Base-by-base conservation (phyloP, 2,329 filamentous ascomycete genomes). In the Nemania serpens region DNA sequence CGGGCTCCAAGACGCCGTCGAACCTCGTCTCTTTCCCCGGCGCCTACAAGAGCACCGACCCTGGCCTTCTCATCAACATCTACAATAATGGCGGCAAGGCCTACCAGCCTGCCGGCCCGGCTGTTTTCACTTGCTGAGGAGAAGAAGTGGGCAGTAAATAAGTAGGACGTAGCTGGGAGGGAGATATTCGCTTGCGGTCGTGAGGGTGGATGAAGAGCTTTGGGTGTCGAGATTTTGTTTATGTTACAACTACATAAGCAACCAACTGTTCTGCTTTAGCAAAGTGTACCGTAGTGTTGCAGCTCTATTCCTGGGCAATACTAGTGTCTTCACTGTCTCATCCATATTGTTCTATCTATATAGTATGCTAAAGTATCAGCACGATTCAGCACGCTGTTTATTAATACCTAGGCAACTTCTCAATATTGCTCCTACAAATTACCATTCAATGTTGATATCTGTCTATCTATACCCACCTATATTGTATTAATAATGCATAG, bases 1-100 rank as follows among this genome's bases (percentile, higher is more conserved):
- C 70, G 3, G 74, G 73, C 3, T 65, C 55, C 25, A 67, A 65
- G 50, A 64, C 59, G 25, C 70, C 70, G 11, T 52, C 65, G 3
- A 66, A 66, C 20, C 66, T 73, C 18, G 72, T 74, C 17, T 67
- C 72, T 2, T 73, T 74, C 64, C 71, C 72, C 0, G 71, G 72
- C 43, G 71, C 71, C 17, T 74, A 82, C 68, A 79, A 77, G 70
- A 71, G 66, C 0, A 75, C 68, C 9, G 71, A 74, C 58, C 71
- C 72, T 5, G 72, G 72, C 15, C 58, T 74, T 11, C 66, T 74
- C 65, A 70, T 74, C 56, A 74, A 73, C 46, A 74, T 74, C 57
- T 74, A 73, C 58, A 71, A 72, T 41, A 71, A 71, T 45, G 70
- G 70, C 48, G 69, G 70, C 20, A 67, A 67, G 65, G 41, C 53